Conservation (phyloP, 495 filamentous ascomycete species). For the Penicillium turbatum region DNA sequence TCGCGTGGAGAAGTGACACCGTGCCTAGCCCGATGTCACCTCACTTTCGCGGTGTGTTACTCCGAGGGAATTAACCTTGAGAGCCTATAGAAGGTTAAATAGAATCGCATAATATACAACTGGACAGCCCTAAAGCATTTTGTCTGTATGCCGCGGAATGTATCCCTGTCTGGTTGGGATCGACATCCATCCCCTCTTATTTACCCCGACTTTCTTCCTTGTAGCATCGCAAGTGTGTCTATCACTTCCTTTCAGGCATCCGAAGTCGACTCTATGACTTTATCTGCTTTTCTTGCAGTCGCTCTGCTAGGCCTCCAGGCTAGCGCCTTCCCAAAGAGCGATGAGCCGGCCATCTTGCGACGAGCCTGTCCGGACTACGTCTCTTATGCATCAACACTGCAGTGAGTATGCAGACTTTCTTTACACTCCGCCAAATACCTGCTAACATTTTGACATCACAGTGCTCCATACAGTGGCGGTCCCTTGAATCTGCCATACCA, state of each 20-base stretch:
- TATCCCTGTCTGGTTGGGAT: constrained; percentile 23
- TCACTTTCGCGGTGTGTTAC: constrained; percentile 9
- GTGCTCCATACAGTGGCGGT: constrained; percentile 74
- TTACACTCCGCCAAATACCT: not conserved
- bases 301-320: constrained; percentile 26
- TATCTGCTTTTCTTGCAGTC: constrained; percentile 24
- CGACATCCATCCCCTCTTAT: constrained; percentile 18
- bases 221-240: not conserved
- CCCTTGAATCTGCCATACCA: constrained; percentile 83
- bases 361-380: constrained; percentile 51
- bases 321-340: constrained; percentile 22
- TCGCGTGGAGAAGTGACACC: constrained; percentile 17
- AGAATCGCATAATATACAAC: not conserved
- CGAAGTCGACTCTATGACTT: constrained; percentile 12
- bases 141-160: constrained; percentile 4
- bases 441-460: constrained; percentile 24
- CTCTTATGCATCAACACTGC: constrained; percentile 41
- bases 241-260: not conserved
- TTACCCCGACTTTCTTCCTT: constrained; percentile 3
- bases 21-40: constrained; percentile 24
- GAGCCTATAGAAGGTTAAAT: not conserved
- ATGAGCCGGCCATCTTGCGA: constrained; percentile 31
- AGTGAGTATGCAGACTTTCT: constrained; percentile 33
- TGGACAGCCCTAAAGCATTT: not conserved
- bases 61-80: not conserved